Evolutionary conservation across 1,284 basidiomycete species (phyloP), one percentile per base, ranked within the genome.

Genomic region (Coriolopsis trogii): DNA sequence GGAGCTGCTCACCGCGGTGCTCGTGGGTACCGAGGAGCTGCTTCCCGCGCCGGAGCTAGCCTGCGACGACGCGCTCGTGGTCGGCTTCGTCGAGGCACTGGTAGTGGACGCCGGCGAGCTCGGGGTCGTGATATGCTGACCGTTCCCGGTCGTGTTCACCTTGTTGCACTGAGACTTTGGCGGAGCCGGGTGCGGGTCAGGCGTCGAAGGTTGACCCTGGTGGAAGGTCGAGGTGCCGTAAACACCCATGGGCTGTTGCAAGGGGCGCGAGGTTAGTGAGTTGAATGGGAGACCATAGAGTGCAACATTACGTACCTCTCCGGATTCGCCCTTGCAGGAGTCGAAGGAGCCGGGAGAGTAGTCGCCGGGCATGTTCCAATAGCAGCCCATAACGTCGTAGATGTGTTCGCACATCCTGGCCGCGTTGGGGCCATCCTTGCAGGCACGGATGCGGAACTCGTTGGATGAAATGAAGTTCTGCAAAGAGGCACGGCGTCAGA

Each of bases 401-500:
- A 87, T 83, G 61, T 86, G 79, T 51, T 89, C 70, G 66, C 90
- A 92, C 63, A 80, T 75, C 0, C 67, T 69, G 0, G 84, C 76
- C 7, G 88, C 83, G 25, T 72, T 70, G 2, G 77, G 73, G 15
- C 81, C 85, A 38, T 77, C 76, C 49, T 78, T 82, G 68, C 89
- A 92, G 6, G 80, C 88, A 51, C 89, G 79, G 73, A 93, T 80
- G 70, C 89, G 91, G 71, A 91, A 92, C 58, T 80, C 67, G 34
- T 72, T 69, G 58, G 70, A 73, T 3, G 81, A 77, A 45, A 88
- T 72, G 63, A 84, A 86, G 66, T 84, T 84, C 74, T 76, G 6
- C 2, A 33, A 23, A 31, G 13, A 39, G 25, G 24, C 13, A 16
- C 12, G 44, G 37, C 8, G 21, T 38, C 21, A 47, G 15, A 21